A percentile compares a stretch with the other conserved stretches of the same genome.
These are phyloP conservation scores for Ganoderma lucidum DNA, from an alignment of 1,284 basidiomycete genomes.

Conservation along the genomic window DNA sequence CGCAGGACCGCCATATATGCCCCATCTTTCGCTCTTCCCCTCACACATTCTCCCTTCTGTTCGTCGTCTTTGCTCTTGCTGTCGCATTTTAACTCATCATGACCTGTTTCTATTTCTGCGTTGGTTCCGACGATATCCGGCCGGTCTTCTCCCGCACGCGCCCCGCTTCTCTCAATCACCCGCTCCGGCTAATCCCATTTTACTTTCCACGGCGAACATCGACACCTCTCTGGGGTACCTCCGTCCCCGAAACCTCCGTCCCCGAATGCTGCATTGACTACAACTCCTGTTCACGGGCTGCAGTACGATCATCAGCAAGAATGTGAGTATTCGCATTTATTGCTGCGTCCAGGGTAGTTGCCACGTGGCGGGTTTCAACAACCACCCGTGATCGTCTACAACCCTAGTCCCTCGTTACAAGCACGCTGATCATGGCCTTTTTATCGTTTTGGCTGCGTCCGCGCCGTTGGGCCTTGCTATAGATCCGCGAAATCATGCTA, in stretches of 20 bases:
- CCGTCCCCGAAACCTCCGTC: not conserved
- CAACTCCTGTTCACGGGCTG: conserved; percentile 5
- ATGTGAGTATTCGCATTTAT: conserved; percentile 55
- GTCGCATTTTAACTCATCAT: conserved; percentile 33
- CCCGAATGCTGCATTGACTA: not conserved
- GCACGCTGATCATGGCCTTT: conserved; percentile 6
- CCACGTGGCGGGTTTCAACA: conserved; percentile 19
- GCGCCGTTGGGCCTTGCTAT: not conserved
- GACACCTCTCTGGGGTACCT: conserved; percentile 5
- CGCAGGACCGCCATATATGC: conserved; percentile 21
- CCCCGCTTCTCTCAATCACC: conserved; percentile 19
- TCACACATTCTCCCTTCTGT: conserved; percentile 19
- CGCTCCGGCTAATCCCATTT: conserved; percentile 14
- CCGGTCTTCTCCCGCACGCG: conserved; percentile 23
- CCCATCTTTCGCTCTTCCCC: conserved; percentile 31
- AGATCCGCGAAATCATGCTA: conserved; percentile 66
- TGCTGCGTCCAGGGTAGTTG: not conserved
- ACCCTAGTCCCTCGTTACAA: not conserved
- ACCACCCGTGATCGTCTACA: not conserved
- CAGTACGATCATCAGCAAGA: conserved; percentile 73
- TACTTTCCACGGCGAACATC: conserved; percentile 5
- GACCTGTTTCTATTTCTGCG: conserved; percentile 20
- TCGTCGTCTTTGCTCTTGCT: conserved; percentile 18
- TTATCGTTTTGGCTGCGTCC: not conserved
- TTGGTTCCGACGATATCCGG: conserved; percentile 17